Conservation (phyloP, 2,329 filamentous ascomycete genomes). For the Exophiala sp. region DNA sequence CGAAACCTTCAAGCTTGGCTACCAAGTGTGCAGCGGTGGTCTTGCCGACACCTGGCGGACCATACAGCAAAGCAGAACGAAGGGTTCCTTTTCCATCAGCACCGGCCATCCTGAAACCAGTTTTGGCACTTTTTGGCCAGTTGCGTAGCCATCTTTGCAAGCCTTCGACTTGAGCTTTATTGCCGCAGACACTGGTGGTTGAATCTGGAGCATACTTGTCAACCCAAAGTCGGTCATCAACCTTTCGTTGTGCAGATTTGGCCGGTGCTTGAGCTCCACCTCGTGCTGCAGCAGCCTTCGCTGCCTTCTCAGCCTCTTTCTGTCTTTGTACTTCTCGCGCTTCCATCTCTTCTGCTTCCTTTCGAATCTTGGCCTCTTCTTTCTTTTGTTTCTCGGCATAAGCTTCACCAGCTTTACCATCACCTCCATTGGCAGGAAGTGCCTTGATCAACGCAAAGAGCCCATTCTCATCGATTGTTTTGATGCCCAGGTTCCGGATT, state of each 20-base stretch:
- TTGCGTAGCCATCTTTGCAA: slow-evolving; percentile 82
- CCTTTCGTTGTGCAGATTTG: slow-evolving; percentile 39
- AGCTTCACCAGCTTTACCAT: slow-evolving; percentile 82
- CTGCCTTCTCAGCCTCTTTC: slow-evolving; percentile 47
- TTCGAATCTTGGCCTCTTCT: slow-evolving; percentile 76
- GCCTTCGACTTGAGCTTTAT: slow-evolving; percentile 85
- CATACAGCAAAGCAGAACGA: slow-evolving; percentile 90
- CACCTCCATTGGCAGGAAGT: slow-evolving; percentile 81
- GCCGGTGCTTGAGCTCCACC: slow-evolving; percentile 39
- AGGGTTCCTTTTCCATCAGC: slow-evolving; percentile 78
- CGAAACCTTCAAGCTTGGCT: slow-evolving; percentile 87
- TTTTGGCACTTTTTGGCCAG: slow-evolving; percentile 75
- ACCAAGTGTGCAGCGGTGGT: slow-evolving; percentile 95
- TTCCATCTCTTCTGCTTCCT: slow-evolving; percentile 82
- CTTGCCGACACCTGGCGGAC: slow-evolving; percentile 94
- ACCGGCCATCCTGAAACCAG: slow-evolving; percentile 76
- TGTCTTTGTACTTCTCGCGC: slow-evolving; percentile 62
- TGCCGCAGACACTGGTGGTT: slow-evolving; percentile 87
- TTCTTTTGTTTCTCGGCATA: slow-evolving; percentile 78
- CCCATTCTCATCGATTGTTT: slow-evolving; percentile 91
- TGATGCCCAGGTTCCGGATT: slow-evolving; percentile 74
- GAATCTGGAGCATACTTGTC: slow-evolving; percentile 89
- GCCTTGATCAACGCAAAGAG: slow-evolving; percentile 78
- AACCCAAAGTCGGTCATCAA: slow-evolving; percentile 76
- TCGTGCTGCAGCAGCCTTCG: slow-evolving; percentile 40